phyloP scores from a whole-genome alignment of 106 monocot genomes.

The Gastrodia elata region DNA sequence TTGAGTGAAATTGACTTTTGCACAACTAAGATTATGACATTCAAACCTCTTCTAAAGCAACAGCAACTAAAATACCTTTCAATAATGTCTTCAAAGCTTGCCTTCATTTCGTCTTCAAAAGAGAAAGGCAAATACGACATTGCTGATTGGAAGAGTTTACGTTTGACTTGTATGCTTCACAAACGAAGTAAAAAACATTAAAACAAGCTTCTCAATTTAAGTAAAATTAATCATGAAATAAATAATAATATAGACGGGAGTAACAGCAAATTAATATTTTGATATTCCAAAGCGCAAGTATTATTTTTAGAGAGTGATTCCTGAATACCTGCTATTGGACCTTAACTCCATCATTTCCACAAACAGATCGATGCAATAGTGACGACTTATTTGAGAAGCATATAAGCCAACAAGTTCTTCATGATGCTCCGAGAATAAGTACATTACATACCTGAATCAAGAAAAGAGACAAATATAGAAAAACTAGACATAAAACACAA shows the following conservation, averaged over 20 bases:
- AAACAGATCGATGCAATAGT: conserved; percentile 90
- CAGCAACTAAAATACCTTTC: conserved; percentile 49
- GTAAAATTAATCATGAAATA: not conserved
- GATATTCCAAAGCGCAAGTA: not conserved
- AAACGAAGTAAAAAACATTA: not conserved
- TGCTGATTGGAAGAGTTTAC: conserved; percentile 85
- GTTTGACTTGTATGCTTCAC: conserved; percentile 64
- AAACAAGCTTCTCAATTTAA: not conserved
- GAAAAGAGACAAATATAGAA: not conserved
- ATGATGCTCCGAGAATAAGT: conserved; percentile 88
- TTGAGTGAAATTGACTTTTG: not conserved
- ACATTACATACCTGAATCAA: conserved; percentile 80
- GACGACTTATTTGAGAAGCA: conserved; percentile 81
- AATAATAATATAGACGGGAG: not conserved
- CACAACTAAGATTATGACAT: not conserved
- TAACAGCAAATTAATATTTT: not conserved
- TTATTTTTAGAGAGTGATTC: not conserved
- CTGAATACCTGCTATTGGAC: conserved; percentile 68
- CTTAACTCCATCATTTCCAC: conserved; percentile 94
- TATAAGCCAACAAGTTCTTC: conserved; percentile 93
- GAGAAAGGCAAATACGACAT: conserved; percentile 88
- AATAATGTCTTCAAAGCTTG: conserved; percentile 86
- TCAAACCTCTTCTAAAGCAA: not conserved
- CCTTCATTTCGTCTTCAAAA: conserved; percentile 44
- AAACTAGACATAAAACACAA: not conserved